Conservation (phyloP, 148 eudicot genomes). For the Amaranthus cruentus region DNA sequence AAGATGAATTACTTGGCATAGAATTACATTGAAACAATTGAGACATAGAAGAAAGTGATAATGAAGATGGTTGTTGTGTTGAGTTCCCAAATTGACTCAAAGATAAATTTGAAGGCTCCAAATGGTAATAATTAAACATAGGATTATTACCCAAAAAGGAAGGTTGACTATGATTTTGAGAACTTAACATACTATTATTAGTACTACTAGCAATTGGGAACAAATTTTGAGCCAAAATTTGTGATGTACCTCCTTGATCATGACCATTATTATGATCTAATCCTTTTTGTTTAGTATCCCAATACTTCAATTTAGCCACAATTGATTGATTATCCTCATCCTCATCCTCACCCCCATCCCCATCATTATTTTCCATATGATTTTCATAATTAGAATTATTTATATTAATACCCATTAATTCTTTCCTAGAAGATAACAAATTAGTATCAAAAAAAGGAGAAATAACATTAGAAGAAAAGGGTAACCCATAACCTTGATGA, state of each 20-base stretch:
- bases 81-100: slow-evolving; percentile 45
- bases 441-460: slow-evolving; percentile 35
- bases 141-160: slow-evolving; percentile 33
- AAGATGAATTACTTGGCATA: slow-evolving; percentile 27
- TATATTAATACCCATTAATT: slow-evolving; percentile 23
- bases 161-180: slow-evolving; percentile 16
- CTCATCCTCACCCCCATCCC: slow-evolving; percentile 19
- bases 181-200: slow-evolving; percentile 8
- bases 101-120: slow-evolving; percentile 57
- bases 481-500: slow-evolving; percentile 27
- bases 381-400: slow-evolving; percentile 12
- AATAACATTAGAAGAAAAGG: slow-evolving; percentile 27
- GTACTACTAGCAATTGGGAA: slow-evolving; percentile 38
- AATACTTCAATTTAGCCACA: slow-evolving; percentile 25
- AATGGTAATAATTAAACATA: slow-evolving; percentile 34
- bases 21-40: slow-evolving; percentile 39
- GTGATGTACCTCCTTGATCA: slow-evolving; percentile 19
- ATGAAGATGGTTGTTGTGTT: slow-evolving; percentile 18
- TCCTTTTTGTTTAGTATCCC: slow-evolving; percentile 35
- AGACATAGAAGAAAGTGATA: slow-evolving; percentile 29
- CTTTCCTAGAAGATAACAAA: slow-evolving; percentile 28
- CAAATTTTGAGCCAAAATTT: slow-evolving; percentile 46
- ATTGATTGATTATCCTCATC: slow-evolving; percentile 22
- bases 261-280: slow-evolving; percentile 29
- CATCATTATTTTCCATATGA: background rate